Evolutionary conservation across 2,329 filamentous ascomycete species (phyloP).

Genomic region (Zymoseptoria passerinii): DNA sequence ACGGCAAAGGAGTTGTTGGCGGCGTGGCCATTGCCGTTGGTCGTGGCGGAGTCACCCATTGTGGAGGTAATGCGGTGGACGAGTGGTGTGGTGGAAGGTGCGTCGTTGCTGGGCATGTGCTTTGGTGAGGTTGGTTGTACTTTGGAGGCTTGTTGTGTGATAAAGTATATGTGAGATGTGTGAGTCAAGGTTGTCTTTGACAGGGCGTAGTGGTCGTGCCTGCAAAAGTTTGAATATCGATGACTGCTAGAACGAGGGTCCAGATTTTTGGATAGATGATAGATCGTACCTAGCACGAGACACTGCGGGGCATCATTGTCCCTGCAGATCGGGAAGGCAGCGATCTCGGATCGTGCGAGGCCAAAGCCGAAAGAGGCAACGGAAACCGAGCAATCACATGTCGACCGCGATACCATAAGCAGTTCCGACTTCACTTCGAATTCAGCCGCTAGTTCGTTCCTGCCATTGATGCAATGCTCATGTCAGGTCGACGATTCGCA

Average conservation of each 20-base stretch:
- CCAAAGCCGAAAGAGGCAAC: not conserved
- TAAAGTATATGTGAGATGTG: not conserved
- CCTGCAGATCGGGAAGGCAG: not conserved
- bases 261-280: not conserved
- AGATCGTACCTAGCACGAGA: not conserved
- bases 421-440: not conserved
- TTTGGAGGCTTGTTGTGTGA: not conserved
- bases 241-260: not conserved
- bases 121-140: not conserved
- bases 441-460: too few relatives aligned
- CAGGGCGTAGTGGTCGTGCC: not conserved
- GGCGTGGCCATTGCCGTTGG: slow-evolving; percentile 15
- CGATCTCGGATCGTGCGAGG: not conserved
- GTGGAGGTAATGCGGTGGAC: slow-evolving; percentile 10
- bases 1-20: slow-evolving; percentile 58
- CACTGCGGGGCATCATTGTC: not conserved
- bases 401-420: not conserved
- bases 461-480: too few relatives aligned
- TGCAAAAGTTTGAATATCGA: not conserved
- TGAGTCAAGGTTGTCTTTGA: not conserved
- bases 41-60: slow-evolving; percentile 9
- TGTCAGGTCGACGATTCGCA: too few relatives aligned
- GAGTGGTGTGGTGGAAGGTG: slow-evolving; percentile 4
- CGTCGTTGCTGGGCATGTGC: slow-evolving; percentile 13
- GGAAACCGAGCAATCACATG: not conserved